Evolutionary conservation across 345 rosid species (phyloP), one percentile per base, ranked within the genome.

Genomic region (Chamaenerion angustifolium): DNA sequence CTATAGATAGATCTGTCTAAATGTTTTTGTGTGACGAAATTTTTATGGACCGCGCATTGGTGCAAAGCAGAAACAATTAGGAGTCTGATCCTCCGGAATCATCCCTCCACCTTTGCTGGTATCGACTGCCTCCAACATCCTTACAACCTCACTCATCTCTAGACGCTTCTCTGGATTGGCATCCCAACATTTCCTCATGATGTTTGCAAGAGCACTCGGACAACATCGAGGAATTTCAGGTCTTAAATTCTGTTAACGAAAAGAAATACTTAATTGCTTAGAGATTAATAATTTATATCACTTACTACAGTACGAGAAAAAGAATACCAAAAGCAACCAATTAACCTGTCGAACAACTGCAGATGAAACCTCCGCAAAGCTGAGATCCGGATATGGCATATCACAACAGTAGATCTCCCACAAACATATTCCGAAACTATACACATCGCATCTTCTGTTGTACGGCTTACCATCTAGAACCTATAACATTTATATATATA

Each of bases 391-490:
- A 46, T 86, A 86, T 41, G 98, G 98, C 92, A 90, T 81, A 35
- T 87, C 89, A 35, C 98, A 90, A 57, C 98, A 90, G 69, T 90
- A 90, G 27, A 76, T 90, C 68, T 90, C 98, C 96, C 98, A 90
- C 54, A 86, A 59, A 71, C 98, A 90, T 64, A 86, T 90, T 61
- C 95, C 98, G 40, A 90, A 90, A 66, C 98, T 90, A 73, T 90
- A 90, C 48, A 90, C 96, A 56, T 90, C 98, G 10, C 96, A 90
- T 44, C 80, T 81, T 65, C 94, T 79, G 47, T 90, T 82, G 57
- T 90, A 90, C 11, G 96, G 93, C 68, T 86, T 90, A 15, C 98
- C 96, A 16, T 81, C 87, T 3, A 90, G 87, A 58, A 90, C 96
- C 98, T 86, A 52, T 59, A 37, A 46, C 12, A 42, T 42, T 40